Percentiles rank a stretch among this genome's conserved stretches.
phyloP scores from a whole-genome alignment of 345 rosid species.

The Eucalyptus brandiana region DNA sequence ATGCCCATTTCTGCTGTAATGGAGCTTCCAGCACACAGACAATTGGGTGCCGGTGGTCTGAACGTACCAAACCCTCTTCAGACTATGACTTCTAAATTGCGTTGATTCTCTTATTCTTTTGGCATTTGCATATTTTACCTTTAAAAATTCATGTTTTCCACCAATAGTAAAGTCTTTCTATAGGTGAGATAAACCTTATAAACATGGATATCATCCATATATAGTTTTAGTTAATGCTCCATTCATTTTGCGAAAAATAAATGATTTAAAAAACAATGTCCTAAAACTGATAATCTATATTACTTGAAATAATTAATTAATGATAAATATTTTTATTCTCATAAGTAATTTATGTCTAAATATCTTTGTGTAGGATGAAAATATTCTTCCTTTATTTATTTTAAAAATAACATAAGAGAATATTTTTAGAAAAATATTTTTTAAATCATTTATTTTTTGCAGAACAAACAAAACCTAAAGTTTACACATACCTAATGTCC shows the following conservation, averaged over 20 bases:
- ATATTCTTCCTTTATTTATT: no score
- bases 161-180: neutral
- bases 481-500: rapidly evolving
- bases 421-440: no score
- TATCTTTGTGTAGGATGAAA: no score
- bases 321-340: no score
- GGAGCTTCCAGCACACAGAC: neutral
- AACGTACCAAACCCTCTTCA: neutral
- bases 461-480: rapidly evolving
- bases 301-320: no score
- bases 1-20: neutral
- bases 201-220: neutral
- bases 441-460: rapidly evolving
- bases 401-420: no score
- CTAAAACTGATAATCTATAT: no score
- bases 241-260: no score
- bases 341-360: neutral
- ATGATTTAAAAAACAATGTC: no score
- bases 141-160: neutral
- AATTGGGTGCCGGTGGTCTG: neutral
- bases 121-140: neutral
- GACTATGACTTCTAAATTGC: neutral
- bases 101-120: neutral
- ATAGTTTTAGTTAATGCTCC: neutral
- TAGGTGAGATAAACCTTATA: neutral